Evolutionary conservation across 495 filamentous ascomycete genomes (phyloP), one percentile per base, ranked within the genome.

Genomic region (Xylaria castorea): DNA sequence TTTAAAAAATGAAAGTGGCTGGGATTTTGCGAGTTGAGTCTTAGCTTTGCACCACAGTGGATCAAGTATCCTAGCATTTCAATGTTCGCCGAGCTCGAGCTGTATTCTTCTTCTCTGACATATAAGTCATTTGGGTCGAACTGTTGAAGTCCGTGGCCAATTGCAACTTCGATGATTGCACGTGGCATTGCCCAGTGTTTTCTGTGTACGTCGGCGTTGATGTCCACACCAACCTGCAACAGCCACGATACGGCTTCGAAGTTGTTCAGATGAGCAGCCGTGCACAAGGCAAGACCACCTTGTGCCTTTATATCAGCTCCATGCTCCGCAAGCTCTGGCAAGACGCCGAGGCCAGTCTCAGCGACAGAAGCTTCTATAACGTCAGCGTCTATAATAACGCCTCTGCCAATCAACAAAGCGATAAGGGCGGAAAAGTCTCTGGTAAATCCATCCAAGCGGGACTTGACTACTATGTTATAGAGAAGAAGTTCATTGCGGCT

Each of bases 51-150:
- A 38, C 57, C 57, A 38, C 5, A 8, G 5, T 9, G 1, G 32
- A 61, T 38, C 32, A 61, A n/a, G 32, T 61, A 61, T 38, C 32
- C 57, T 38, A 61, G 57, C 57, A 61, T 61, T 7, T 61, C 32
- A 38, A 11, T 36, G 32, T 18, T n/a, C 5, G 25, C n/a, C 38
- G 38, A 40, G 38, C 9, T 11, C 38, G 8, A 40, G 36, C 36
- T 36, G 1, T 9, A 11, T 16, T 30, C 8, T 1, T 1, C 12
- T 30, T 32, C 25, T 57, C 22, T 32, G 9, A 57, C 4, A 57
- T 12, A 0, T 30, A 32, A 0, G 9, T 40, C 38, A 11, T 40
- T 7, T 4, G 9, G 0, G 38, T 27, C 3, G 14, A 32, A 57
- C 16, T 0, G 9, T 6, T 27, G 0, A 14, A 57, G 16, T 3